Evolutionary conservation across 2,329 filamentous ascomycete species (phyloP).

Genomic region (Ceratocystis diversiconidia): DNA sequence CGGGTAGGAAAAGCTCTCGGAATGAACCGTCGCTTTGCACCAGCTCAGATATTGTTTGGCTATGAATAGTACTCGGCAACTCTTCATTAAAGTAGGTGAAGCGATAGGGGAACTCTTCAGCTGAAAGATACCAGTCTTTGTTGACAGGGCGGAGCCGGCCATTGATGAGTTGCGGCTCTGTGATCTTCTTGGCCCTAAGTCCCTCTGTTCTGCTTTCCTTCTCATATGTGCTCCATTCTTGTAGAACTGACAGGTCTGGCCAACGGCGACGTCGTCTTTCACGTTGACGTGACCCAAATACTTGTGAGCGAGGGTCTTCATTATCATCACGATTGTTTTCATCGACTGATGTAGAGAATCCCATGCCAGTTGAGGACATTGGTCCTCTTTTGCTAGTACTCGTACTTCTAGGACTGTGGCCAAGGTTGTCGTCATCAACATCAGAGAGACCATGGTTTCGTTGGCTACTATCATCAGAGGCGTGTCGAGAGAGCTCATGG

Average conservation of each 20-base stretch:
- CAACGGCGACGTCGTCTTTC: conserved; percentile 49
- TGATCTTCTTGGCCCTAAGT: conserved; percentile 77
- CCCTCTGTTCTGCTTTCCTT: conserved; percentile 77
- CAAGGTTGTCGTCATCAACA: conserved; percentile 82
- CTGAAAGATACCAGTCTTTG: conserved; percentile 68
- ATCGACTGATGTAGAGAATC: conserved; percentile 28
- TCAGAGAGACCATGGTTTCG: conserved; percentile 28
- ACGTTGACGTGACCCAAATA: conserved; percentile 5
- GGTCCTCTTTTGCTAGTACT: conserved; percentile 8
- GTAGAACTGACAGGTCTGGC: conserved; percentile 72
- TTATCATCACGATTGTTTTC: conserved; percentile 31
- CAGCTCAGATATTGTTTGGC: conserved; percentile 85
- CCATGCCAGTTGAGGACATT: conserved; percentile 1
- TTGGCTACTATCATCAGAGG: conserved; percentile 16
- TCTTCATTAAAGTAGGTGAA: conserved; percentile 99
- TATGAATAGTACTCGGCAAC: conserved; percentile 89
- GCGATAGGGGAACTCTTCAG: conserved; percentile 81
- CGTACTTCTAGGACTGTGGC: conserved; percentile 46
- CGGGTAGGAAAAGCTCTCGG: conserved; percentile 76
- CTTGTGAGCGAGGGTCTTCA: conserved; percentile 21
- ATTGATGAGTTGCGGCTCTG: conserved; percentile 82
- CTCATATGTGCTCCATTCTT: conserved; percentile 82
- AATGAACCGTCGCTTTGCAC: conserved; percentile 76
- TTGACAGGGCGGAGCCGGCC: conserved; percentile 72
- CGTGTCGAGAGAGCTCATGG: conserved; percentile 35